These are phyloP conservation scores for Fomitopsis schrenkii DNA, from an alignment of 1,284 basidiomycete species.

Conservation along the genomic window DNA sequence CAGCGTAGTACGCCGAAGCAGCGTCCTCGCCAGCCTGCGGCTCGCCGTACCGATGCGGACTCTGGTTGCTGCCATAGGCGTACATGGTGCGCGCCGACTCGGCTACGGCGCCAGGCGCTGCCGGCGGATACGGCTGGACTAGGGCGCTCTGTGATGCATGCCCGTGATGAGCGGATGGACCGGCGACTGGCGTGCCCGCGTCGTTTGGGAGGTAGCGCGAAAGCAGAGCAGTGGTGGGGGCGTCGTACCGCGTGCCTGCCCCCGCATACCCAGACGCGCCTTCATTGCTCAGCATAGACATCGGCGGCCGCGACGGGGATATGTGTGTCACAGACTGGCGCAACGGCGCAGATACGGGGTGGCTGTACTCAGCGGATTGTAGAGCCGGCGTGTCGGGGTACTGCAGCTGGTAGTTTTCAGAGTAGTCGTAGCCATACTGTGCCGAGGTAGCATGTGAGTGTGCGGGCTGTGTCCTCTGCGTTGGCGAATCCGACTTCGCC, in stretches of 20 bases:
- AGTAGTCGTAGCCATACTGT: not conserved
- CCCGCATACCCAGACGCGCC: constrained; percentile 9
- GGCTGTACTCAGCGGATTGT: not conserved
- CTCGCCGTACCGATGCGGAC: constrained; percentile 4
- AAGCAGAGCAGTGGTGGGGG: not conserved
- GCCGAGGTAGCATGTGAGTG: not conserved
- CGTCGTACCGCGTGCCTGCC: not conserved
- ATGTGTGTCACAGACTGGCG: constrained; percentile 20
- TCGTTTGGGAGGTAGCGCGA: not conserved
- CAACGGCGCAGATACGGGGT: not conserved
- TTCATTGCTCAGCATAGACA: constrained; percentile 11
- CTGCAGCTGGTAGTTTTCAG: constrained; percentile 2
- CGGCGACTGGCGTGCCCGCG: not conserved
- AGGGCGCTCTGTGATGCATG: not conserved
- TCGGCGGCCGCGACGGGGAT: constrained; percentile 15
- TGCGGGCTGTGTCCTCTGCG: not conserved
- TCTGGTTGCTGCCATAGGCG: not conserved
- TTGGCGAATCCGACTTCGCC: constrained; percentile 4
- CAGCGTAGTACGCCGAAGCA: constrained; percentile 1
- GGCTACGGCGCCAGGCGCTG: not conserved
- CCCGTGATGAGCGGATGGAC: not conserved
- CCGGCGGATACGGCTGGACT: not conserved
- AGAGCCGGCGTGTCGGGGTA: not conserved
- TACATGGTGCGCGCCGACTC: not conserved
- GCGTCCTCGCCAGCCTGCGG: not conserved